Evolutionary conservation across 176 grass and related monocot genomes (phyloP).

Genomic region (Ananas comosus): DNA sequence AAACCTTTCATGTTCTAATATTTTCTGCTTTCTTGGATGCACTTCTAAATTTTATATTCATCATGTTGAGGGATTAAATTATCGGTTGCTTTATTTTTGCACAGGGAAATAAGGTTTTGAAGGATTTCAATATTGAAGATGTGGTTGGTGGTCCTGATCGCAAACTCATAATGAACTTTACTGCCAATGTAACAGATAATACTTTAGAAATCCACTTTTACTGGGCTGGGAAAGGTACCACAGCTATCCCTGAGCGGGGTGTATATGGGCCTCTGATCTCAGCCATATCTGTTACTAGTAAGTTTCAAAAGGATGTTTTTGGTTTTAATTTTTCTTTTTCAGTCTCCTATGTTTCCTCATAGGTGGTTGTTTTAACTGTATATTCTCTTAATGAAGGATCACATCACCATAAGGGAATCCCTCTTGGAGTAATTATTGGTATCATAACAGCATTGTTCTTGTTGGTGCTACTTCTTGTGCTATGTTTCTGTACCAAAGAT

Average conservation of each 20-base stretch:
- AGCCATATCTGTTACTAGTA: conserved; percentile 66
- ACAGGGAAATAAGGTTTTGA: conserved; percentile 62
- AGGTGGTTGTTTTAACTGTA: neutral
- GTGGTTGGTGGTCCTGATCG: conserved; percentile 39
- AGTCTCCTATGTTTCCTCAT: conserved; percentile 3
- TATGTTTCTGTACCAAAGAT: conserved; percentile 36
- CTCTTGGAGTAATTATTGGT: conserved; percentile 23
- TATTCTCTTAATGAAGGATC: conserved; percentile 8
- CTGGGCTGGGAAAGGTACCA: conserved; percentile 89
- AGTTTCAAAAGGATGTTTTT: conserved; percentile 11
- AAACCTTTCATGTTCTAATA: neutral
- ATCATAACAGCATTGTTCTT: conserved; percentile 25
- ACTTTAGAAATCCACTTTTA: conserved; percentile 82
- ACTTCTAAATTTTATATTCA: neutral
- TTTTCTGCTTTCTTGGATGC: neutral
- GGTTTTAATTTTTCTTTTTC: conserved; percentile 1
- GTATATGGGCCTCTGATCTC: conserved; percentile 85
- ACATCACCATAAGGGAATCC: conserved; percentile 17
- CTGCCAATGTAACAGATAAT: conserved; percentile 33
- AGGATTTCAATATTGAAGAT: conserved; percentile 73
- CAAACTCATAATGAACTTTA: conserved; percentile 34
- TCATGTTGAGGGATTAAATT: neutral
- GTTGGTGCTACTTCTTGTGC: conserved; percentile 24
- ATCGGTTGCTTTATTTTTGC: neutral
- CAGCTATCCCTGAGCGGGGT: conserved; percentile 47